phyloP scores from a whole-genome alignment of 768 basidiomycete genomes.

The Cystofilobasidium capitatum region DNA sequence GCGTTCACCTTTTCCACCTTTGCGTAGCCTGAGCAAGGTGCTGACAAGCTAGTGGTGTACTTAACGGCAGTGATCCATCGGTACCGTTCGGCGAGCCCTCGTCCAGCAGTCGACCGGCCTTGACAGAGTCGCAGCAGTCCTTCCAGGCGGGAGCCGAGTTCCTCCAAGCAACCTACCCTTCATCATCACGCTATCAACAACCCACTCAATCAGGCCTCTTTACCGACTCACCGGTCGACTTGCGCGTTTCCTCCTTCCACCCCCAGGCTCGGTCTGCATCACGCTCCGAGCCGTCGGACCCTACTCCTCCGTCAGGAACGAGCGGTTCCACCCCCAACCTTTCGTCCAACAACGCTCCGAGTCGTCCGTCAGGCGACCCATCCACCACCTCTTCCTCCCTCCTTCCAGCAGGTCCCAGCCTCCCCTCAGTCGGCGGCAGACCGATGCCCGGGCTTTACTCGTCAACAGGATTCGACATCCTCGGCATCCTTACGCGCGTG shows the following conservation, averaged over 20 bases:
- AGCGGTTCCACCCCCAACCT: not conserved
- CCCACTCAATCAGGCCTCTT: no score
- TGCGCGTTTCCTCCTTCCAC: not conserved
- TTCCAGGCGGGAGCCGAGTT: not conserved
- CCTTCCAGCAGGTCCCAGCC: not conserved
- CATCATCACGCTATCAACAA: no score
- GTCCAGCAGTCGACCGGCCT: no score
- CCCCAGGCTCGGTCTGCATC: not conserved
- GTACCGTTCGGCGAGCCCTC: not conserved
- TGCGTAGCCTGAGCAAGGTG: no score
- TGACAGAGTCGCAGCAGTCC: not conserved
- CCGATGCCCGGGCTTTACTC: conserved; percentile 57
- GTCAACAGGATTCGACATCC: conserved; percentile 77
- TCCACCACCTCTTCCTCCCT: not conserved
- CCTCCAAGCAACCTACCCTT: not conserved
- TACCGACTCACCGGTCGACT: not conserved
- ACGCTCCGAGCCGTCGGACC: not conserved
- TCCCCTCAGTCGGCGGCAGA: conserved; percentile 16
- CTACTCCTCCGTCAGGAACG: not conserved
- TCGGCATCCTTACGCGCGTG: conserved; percentile 70
- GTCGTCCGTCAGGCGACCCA: not conserved
- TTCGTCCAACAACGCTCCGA: not conserved
- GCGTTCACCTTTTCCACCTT: not conserved
- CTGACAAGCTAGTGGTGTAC: not conserved
- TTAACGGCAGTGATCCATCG: not conserved